Evolutionary conservation across 345 rosid species (phyloP).

Genomic region (Citrus medica): DNA sequence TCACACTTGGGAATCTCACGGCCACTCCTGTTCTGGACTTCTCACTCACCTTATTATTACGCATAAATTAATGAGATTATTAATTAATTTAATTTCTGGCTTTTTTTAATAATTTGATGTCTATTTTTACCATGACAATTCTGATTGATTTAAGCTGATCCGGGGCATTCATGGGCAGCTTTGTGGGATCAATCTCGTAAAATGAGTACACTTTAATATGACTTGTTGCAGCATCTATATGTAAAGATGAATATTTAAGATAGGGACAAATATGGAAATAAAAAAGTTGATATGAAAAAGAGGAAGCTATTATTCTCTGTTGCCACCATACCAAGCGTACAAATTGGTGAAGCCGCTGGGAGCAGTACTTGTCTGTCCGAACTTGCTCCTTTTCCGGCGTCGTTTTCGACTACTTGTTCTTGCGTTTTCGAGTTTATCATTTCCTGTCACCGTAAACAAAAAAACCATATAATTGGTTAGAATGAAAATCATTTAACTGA

Average conservation of each 20-base stretch:
- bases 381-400: slow-evolving; percentile 15
- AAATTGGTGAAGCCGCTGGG: slow-evolving; percentile 3
- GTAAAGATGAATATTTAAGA: neutral
- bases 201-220: slow-evolving; percentile 59
- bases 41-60: slow-evolving; percentile 55
- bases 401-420: slow-evolving; percentile 14
- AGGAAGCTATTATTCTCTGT: neutral
- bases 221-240: slow-evolving; percentile 24
- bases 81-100: neutral
- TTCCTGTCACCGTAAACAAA: neutral
- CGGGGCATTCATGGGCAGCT: slow-evolving; percentile 50
- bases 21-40: slow-evolving; percentile 50
- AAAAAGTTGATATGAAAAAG: neutral
- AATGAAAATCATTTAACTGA: too few relatives aligned
- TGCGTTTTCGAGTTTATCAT: slow-evolving; percentile 21
- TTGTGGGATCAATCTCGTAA: slow-evolving; percentile 66
- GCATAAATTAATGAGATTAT: neutral
- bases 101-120: neutral
- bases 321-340: neutral
- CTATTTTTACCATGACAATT: slow-evolving; percentile 61
- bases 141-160: slow-evolving; percentile 54
- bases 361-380: slow-evolving; percentile 17
- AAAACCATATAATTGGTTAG: too few relatives aligned
- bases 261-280: neutral
- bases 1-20: slow-evolving; percentile 65